Base-by-base conservation (phyloP, 768 basidiomycete genomes). In the Podaxis sp. region DNA sequence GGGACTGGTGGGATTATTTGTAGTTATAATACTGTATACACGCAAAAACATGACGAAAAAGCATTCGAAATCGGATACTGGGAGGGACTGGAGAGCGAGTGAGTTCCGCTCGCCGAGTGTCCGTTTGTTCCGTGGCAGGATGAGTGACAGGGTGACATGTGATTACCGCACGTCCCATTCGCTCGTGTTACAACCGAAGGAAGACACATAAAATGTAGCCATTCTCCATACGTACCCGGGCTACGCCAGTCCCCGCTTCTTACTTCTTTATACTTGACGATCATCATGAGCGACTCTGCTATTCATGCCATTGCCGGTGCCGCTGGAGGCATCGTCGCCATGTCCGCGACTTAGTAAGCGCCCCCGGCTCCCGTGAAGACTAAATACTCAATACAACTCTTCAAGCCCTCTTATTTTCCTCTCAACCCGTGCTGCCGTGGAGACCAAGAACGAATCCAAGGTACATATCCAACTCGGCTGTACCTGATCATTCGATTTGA, bases 351-450 rank as follows among this genome's bases (percentile, higher is more conserved):
- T 58, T 93, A 93, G 95, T 90, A 66, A 75, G 89, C 61, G 73
- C 56, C 65, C 20, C 24, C 49, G 52, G 58, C 46, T 40, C 40
- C 41, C 44, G 41, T 58, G 60, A 56, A 61, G 51, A 44, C 44
- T 38, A 62, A 48, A 46, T 41, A 66, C 57, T 57, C 30, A 68
- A 30, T 22, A 52, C 54, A 28, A 52, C 44, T 49, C 51, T 41
- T 17, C 49, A 62, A 97, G 95, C 71, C 97, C 97, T 6, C 82
- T 99, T 38, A 87, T 97, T 64, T 91, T 95, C 72, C 77, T 99
- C 46, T 96, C 93, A 7, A 99, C 96, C 1, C 85, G 96, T 54
- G 93, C 95, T 2, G 96, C 96, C 6, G 93, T 99, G 3, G 89
- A 93, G 67, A 89, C 90, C 0, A 92, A 88, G 77, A 88, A 83